These are phyloP conservation scores for Leishmania tarentolae DNA, from an alignment of 208 protist genomes.

Conservation along the genomic window DNA sequence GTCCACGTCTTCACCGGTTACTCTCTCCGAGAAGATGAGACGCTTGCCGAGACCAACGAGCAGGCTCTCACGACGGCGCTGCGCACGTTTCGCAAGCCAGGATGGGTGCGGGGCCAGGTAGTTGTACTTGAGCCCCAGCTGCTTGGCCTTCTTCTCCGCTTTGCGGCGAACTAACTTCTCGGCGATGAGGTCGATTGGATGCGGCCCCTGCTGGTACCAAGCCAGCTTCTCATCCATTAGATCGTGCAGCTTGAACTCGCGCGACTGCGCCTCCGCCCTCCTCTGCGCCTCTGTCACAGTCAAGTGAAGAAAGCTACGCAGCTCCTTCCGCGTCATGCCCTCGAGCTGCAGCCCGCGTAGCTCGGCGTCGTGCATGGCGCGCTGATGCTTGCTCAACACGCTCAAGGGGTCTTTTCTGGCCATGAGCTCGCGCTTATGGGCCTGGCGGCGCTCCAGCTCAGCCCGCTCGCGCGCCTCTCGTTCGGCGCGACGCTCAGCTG, in stretches of 20 bases:
- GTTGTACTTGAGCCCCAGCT: slow-evolving; percentile 82
- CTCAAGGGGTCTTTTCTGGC: slow-evolving; percentile 41
- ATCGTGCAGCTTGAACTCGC: slow-evolving; percentile 75
- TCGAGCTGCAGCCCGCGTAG: slow-evolving; percentile 74
- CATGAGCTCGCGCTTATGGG: slow-evolving; percentile 27
- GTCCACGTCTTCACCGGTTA: slow-evolving; percentile 49
- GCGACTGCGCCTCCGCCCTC: slow-evolving; percentile 58
- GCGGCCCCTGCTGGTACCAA: slow-evolving; percentile 90
- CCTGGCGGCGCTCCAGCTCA: slow-evolving; percentile 30
- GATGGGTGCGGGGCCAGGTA: slow-evolving; percentile 84
- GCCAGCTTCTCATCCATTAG: slow-evolving; percentile 83
- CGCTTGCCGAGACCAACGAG: slow-evolving; percentile 73
- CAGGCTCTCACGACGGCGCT: slow-evolving; percentile 59
- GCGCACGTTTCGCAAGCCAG: slow-evolving; percentile 80
- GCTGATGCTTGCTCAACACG: slow-evolving; percentile 78
- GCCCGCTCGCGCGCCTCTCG: slow-evolving; percentile 47
- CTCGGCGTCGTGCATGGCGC: slow-evolving; percentile 54
- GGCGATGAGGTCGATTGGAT: slow-evolving; percentile 85
- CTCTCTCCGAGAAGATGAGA: slow-evolving; percentile 51
- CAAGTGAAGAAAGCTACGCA: slow-evolving; percentile 71
- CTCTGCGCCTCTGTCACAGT: slow-evolving; percentile 69
- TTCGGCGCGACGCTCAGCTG: slow-evolving; percentile 69
- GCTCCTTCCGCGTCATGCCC: slow-evolving; percentile 86
- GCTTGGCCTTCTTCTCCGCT: slow-evolving; percentile 82
- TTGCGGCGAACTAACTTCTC: slow-evolving; percentile 83